Percentiles rank a stretch among this genome's conserved stretches.
phyloP scores from a whole-genome alignment of 2,329 filamentous ascomycete genomes.

The Sporothrix dimorphospora region DNA sequence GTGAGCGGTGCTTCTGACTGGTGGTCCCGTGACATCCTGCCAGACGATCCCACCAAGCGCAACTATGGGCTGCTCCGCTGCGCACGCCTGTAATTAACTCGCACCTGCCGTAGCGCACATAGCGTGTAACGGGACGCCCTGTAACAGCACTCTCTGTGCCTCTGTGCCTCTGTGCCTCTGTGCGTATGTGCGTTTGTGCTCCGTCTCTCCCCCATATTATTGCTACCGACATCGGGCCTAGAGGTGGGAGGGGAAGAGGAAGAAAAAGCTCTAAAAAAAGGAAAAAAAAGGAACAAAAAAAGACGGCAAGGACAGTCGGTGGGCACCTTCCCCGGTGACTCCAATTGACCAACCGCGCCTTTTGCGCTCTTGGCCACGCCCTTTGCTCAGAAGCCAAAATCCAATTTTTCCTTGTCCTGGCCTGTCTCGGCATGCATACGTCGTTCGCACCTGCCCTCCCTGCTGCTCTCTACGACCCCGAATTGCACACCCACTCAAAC shows the following conservation, averaged over 20 bases:
- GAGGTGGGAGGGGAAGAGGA: constrained; percentile 7
- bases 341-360: constrained; percentile 27
- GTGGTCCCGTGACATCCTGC: constrained; percentile 12
- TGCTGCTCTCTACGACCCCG: neutral
- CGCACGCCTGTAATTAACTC: too few species aligned
- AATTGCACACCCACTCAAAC: neutral
- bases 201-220: neutral
- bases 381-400: constrained; percentile 10
- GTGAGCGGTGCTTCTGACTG: neutral
- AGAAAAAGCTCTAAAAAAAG: constrained; percentile 12
- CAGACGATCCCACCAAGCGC: neutral
- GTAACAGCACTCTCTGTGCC: neutral
- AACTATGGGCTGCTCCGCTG: neutral
- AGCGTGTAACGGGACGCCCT: constrained; percentile 3
- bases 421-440: neutral
- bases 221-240: constrained; percentile 21
- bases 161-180: neutral
- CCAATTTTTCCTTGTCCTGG: constrained; percentile 3
- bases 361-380: constrained; percentile 6
- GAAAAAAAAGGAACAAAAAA: neutral
- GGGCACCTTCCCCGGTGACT: constrained; percentile 22
- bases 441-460: constrained; percentile 3
- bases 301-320: constrained; percentile 13
- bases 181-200: neutral
- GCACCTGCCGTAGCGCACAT: neutral